These are phyloP conservation scores for Paramecium biaurelia DNA, from an alignment of 73 alveolate genomes.

Conservation along the genomic window DNA sequence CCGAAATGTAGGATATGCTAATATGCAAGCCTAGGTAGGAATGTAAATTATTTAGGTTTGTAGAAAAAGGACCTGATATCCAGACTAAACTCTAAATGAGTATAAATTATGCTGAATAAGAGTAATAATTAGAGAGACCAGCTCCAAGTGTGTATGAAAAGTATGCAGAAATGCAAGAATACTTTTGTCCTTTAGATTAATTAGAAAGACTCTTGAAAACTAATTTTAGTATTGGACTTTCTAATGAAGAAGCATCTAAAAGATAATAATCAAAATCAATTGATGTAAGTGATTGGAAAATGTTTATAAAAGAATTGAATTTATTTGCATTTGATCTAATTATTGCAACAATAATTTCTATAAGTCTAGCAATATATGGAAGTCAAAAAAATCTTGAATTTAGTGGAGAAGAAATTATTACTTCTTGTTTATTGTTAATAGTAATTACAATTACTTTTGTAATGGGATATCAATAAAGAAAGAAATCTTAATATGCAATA, in stretches of 20 bases:
- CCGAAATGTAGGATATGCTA: not conserved
- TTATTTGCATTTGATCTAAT: constrained; percentile 19
- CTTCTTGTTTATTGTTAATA: not conserved
- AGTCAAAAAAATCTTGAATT: not conserved
- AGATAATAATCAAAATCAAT: not conserved
- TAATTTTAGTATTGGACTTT: not conserved
- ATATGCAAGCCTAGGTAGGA: constrained; percentile 6
- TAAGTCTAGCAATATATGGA: constrained; percentile 23
- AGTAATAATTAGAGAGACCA: not conserved
- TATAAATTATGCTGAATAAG: not conserved
- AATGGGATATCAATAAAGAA: constrained; percentile 16
- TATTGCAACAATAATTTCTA: not conserved
- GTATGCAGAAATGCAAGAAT: constrained; percentile 46
- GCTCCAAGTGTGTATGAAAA: not conserved
- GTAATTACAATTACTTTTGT: not conserved
- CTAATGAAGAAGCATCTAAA: not conserved
- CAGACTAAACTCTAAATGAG: not conserved
- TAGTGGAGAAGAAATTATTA: not conserved
- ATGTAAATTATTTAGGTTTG: not conserved
- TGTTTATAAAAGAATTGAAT: constrained; percentile 25
- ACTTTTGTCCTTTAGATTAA: constrained; percentile 6
- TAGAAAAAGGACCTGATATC: constrained; percentile 32
- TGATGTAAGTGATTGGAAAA: constrained; percentile 43
- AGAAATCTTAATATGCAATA: constrained; percentile 17
- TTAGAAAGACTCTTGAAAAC: not conserved